phyloP scores from a whole-genome alignment of 805 yeast species.

The Dipodascopsis uninucleata region DNA sequence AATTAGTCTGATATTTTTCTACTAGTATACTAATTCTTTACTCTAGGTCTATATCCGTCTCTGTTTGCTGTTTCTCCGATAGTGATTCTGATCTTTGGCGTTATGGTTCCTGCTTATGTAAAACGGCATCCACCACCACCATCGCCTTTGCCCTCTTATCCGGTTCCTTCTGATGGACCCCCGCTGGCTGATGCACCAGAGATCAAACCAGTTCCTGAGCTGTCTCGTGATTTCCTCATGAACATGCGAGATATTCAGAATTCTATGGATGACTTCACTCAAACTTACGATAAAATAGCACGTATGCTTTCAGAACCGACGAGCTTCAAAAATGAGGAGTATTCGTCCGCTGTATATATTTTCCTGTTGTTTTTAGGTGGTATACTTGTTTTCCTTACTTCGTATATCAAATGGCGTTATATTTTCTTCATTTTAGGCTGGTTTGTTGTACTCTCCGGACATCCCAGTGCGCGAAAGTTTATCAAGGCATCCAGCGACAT shows the following conservation, averaged over 20 bases:
- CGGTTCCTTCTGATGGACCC: conserved; percentile 30
- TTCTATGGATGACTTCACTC: conserved; percentile 30
- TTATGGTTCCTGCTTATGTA: conserved; percentile 68
- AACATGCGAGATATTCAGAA: conserved; percentile 57
- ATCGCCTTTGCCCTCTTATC: conserved; percentile 32
- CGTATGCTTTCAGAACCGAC: conserved; percentile 22
- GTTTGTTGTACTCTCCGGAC: conserved; percentile 20
- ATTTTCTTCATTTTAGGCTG: conserved; percentile 25
- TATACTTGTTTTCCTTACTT: conserved; percentile 41
- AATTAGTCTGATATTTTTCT: too few relatives aligned
- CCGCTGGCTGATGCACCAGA: conserved; percentile 26
- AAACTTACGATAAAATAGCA: conserved; percentile 33
- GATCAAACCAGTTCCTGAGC: conserved; percentile 29
- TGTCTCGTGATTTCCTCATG: conserved; percentile 41
- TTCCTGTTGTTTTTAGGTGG: conserved; percentile 24
- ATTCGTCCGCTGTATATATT: conserved; percentile 28
- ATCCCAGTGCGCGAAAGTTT: conserved; percentile 22
- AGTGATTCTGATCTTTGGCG: conserved; percentile 49
- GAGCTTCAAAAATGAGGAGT: conserved; percentile 26
- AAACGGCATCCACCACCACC: conserved; percentile 56
- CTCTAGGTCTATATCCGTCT: conserved; percentile 61
- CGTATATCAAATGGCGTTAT: conserved; percentile 27
- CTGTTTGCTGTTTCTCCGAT: conserved; percentile 62
- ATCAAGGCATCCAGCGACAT: conserved; percentile 11
- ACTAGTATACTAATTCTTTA: too few relatives aligned